Percentiles rank a stretch among this genome's conserved stretches.
Evolutionary conservation across 805 yeast species (phyloP).

Genomic region (Metschnikowia picachoensis): DNA sequence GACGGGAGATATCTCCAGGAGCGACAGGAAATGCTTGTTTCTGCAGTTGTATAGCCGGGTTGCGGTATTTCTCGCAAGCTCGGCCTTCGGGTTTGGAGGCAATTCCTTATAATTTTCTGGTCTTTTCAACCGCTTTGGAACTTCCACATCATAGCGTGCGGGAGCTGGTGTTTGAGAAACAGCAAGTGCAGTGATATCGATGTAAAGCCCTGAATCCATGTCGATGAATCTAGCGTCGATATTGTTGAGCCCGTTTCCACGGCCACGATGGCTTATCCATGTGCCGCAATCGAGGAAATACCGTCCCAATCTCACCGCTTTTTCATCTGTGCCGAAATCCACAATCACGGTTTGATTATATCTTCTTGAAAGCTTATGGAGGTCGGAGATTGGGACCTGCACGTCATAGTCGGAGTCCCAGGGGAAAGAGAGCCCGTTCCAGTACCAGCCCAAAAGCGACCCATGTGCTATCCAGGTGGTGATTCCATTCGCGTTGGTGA

Average conservation of each 20-base stretch:
- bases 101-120: conserved; percentile 15
- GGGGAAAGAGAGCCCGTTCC: conserved; percentile 27
- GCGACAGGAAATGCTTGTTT: conserved; percentile 32
- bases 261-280: conserved; percentile 49
- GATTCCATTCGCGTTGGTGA: conserved; percentile 22
- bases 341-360: conserved; percentile 25
- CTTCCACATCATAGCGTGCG: conserved; percentile 2
- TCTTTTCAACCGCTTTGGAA: conserved; percentile 18
- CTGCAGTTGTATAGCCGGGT: conserved; percentile 35
- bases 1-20: conserved; percentile 40
- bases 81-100: conserved; percentile 8
- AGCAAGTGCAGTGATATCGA: conserved; percentile 68
- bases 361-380: conserved; percentile 19
- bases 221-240: conserved; percentile 71
- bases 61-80: conserved; percentile 22
- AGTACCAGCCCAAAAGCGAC: conserved; percentile 27
- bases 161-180: conserved; percentile 12
- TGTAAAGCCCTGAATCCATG: conserved; percentile 65
- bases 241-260: conserved; percentile 46
- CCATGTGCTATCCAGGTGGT: conserved; percentile 30
- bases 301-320: conserved; percentile 46
- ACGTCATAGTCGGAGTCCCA: conserved; percentile 31
- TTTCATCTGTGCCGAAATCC: conserved; percentile 28
- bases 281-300: conserved; percentile 45
- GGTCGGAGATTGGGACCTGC: conserved; percentile 24